Conservation (phyloP, 805 yeast species). For the Ogataea nitratoaversa region DNA sequence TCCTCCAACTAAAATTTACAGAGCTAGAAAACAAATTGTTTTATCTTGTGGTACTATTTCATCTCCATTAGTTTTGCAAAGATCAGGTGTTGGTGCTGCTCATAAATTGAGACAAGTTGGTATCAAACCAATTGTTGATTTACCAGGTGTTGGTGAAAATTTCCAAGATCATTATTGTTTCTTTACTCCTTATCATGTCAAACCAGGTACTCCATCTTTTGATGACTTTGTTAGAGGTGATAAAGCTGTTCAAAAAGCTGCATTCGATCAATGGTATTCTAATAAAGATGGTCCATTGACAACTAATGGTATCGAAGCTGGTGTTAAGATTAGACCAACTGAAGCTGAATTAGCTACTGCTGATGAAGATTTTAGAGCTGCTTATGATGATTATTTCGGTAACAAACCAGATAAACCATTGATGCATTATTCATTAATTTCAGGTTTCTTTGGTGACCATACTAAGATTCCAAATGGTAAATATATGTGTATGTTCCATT, state of each 20-base stretch:
- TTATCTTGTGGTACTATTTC: slow-evolving; percentile 44
- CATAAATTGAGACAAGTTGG: slow-evolving; percentile 27
- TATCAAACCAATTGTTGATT: slow-evolving; percentile 26
- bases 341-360: slow-evolving; percentile 25
- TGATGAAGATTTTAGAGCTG: slow-evolving; percentile 23
- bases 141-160: slow-evolving; percentile 30
- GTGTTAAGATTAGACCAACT: slow-evolving; percentile 30
- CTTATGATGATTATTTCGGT: slow-evolving; percentile 25
- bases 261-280: slow-evolving; percentile 28
- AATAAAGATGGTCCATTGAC: slow-evolving; percentile 29
- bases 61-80: slow-evolving; percentile 44
- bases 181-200: slow-evolving; percentile 27
- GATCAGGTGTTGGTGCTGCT: slow-evolving; percentile 40
- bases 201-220: slow-evolving; percentile 26
- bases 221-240: slow-evolving; percentile 29
- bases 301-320: slow-evolving; percentile 30
- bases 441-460: slow-evolving; percentile 30
- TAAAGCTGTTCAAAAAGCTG: slow-evolving; percentile 23
- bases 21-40: slow-evolving; percentile 43
- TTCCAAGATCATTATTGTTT: slow-evolving; percentile 30
- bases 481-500: slow-evolving; percentile 29
- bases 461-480: slow-evolving; percentile 28
- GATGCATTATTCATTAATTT: slow-evolving; percentile 28
- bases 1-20: slow-evolving; percentile 17
- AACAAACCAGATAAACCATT: slow-evolving; percentile 29